Conservation (phyloP, 352 stramenopile species). For the Phytopythium sindhum region DNA sequence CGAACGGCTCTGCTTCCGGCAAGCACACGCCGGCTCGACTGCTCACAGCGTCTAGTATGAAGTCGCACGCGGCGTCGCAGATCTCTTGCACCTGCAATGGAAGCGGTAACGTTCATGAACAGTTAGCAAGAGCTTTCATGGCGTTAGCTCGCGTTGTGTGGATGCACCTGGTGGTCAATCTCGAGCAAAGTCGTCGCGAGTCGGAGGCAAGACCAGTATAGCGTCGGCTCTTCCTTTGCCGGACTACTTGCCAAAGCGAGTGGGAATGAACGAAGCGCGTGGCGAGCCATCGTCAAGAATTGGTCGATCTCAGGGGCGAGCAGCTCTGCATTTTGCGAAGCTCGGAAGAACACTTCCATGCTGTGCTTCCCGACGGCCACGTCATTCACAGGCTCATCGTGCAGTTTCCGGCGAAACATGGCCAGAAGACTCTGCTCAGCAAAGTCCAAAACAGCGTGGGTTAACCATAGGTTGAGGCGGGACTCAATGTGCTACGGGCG, state of each 20-base stretch:
- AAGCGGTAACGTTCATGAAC: no score
- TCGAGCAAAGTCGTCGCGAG: conserved; percentile 46
- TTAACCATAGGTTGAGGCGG: not conserved
- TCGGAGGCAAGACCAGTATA: conserved; percentile 43
- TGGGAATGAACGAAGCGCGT: conserved; percentile 44
- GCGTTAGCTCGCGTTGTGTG: not conserved
- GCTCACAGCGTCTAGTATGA: conserved; percentile 46
- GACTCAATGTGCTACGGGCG: not conserved
- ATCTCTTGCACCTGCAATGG: conserved; percentile 47
- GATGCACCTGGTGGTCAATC: conserved; percentile 50
- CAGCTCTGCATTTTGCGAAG: conserved; percentile 29
- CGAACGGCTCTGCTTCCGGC: conserved; percentile 29
- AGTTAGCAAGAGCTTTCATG: not conserved
- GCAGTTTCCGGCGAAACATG: conserved; percentile 39
- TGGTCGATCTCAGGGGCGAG: conserved; percentile 49
- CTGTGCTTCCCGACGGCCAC: conserved; percentile 16
- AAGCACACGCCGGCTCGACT: conserved; percentile 25
- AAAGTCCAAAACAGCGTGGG: not conserved
- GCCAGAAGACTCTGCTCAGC: conserved; percentile 25
- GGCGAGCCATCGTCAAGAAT: conserved; percentile 40
- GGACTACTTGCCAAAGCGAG: conserved; percentile 23
- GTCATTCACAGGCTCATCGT: conserved; percentile 23
- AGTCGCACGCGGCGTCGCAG: conserved; percentile 61
- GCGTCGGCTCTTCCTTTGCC: conserved; percentile 17
- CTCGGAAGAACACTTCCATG: conserved; percentile 32